phyloP scores from a whole-genome alignment of 2,329 filamentous ascomycete genomes.

The Cordyceps javanica region DNA sequence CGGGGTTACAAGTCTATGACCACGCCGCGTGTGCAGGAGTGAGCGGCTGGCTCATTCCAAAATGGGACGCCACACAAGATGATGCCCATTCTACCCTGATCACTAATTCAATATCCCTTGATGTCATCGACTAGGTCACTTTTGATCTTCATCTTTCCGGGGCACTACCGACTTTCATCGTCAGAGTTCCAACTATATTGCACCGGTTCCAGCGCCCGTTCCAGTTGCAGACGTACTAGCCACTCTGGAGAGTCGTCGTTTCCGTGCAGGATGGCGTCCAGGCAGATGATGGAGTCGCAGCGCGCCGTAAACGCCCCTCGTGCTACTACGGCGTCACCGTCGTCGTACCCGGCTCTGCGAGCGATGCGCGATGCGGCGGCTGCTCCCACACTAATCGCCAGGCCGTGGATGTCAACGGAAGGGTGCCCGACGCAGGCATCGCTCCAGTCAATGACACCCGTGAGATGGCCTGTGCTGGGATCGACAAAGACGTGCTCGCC shows the following conservation, averaged over 20 bases:
- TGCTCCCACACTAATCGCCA: slow-evolving; percentile 9
- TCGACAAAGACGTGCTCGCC: slow-evolving; percentile 12
- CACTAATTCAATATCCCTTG: background rate
- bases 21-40: background rate
- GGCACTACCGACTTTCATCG: too few relatives aligned
- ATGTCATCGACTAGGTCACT: background rate
- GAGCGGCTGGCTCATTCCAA: background rate
- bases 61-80: background rate
- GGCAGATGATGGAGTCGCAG: background rate
- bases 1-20: background rate
- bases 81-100: background rate
- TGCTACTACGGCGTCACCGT: background rate
- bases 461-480: background rate
- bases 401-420: background rate
- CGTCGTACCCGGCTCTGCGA: background rate
- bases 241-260: slow-evolving; percentile 7
- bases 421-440: slow-evolving; percentile 7
- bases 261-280: slow-evolving; percentile 2
- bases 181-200: too few relatives aligned
- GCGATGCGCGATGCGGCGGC: background rate
- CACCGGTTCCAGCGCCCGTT: background rate
- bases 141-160: background rate
- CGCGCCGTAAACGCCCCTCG: slow-evolving; percentile 17
- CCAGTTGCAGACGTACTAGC: slow-evolving; percentile 4
- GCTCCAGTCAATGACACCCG: slow-evolving; percentile 12